Base-by-base conservation (phyloP, 768 basidiomycete species). In the Coprinopsis marcescibilis region DNA sequence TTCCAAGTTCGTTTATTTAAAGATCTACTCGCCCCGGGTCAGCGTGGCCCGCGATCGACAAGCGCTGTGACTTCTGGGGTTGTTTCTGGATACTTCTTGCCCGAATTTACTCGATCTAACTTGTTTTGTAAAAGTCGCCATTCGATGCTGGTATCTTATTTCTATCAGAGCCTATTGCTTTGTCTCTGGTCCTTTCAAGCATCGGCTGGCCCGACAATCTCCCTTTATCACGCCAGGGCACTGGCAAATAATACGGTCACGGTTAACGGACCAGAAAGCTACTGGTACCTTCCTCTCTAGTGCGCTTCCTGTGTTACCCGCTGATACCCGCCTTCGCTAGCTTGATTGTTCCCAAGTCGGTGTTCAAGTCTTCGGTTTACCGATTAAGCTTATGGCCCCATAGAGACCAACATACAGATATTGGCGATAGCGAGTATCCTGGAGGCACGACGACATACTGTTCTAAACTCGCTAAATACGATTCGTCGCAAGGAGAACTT, bases 361-460 rank as follows among this genome's bases (percentile, higher is more conserved):
- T 43, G 26, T 7, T 43, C 26, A 55, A n/a, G 51, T 41, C 23
- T 35, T 26, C 20, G 24, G 19, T 48, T 17, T 13, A 8, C 11
- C 7, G 14, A 24, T 11, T 15, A 27, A 17, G 21, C 26, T 17
- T 20, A 14, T 23, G 11, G 34, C 37, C 32, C 23, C 43, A 52
- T 45, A 36, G 49, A 53, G 43, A 58, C 52, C 15, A 69, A 1
- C 66, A 77, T 54, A 81, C 77, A 12, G 65, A 77, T 49, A 70
- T 81, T 43, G 78, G 78, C 14, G 76, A 76, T 50, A 75, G 71
- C 51, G 77, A 80, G 52, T 68, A 72, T 48, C 72, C 76, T 0
- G 77, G 77, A 14, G 77, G 77, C 3, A 77, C 70, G 61, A 71
- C 72, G 51, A 72, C 71, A 0, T 80, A 78, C 55, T 80, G 78